Evolutionary conservation across 306 rosid genomes (phyloP), one percentile per base, ranked within the genome.

Genomic region (Macrotyloma uniflorum): DNA sequence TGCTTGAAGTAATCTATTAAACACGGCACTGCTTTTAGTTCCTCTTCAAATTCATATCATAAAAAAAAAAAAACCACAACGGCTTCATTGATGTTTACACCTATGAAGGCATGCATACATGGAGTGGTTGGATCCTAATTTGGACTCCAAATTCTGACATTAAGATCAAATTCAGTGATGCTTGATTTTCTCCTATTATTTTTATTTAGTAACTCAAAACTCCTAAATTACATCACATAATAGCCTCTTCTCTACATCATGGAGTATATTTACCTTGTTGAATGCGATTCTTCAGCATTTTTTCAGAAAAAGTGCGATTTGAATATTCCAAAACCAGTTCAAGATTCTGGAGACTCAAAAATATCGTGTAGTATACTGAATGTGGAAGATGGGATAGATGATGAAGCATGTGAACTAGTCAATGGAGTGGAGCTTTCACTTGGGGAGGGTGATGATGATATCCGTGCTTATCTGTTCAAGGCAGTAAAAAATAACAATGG

Each of bases 401-500:
- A 89, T 35, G 94, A 91, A 47, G 79, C 83, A 46, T 91, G 98
- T 65, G 98, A 93, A 61, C 81, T 93, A 50, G 97, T 93, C 58
- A 88, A 20, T 9, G 98, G 98, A 70, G 79, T 84, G 55, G 97
- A 89, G 82, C 86, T 93, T 63, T 89, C 91, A 4, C 81, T 93
- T 53, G 93, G 88, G 26, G 96, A 88, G 42, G 88, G 75, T 23
- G 85, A 36, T 46, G 93, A 88, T 45, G 66, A 49, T 49, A 77
- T 89, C 74, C 24, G 67, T 22, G 98, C 95, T 63, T 76, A 88
- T 82, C 94, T 91, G 81, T 89, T 91, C 86, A 88, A 64, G 80
- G 92, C 97, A 77, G 91, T 93, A 0, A 91, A 93, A 79, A 93
- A 93, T 50, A 93, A 93, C 59, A 93, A 93, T 57, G 91, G 87